These are phyloP conservation scores for Porogramme epimiltina DNA, from an alignment of 1,284 basidiomycete species.

Conservation along the genomic window DNA sequence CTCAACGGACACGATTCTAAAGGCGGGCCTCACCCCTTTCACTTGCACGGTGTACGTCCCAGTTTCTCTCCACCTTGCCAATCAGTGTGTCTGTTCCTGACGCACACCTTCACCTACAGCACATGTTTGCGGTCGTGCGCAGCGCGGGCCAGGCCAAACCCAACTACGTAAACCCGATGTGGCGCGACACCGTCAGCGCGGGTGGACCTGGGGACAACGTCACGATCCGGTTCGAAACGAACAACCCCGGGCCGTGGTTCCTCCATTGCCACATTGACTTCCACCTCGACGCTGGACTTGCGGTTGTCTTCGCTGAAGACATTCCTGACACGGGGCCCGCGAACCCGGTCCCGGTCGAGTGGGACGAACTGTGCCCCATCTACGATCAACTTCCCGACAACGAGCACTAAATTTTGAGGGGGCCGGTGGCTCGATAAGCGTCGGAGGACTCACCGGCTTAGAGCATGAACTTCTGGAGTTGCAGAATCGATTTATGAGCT, in stretches of 20 bases:
- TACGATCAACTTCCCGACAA: too few species aligned
- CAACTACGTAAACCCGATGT: conserved; percentile 40
- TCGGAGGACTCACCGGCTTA: too few species aligned
- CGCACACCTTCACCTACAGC: conserved; percentile 2
- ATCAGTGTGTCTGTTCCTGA: not conserved
- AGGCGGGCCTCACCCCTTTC: conserved; percentile 41
- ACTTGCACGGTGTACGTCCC: conserved; percentile 46
- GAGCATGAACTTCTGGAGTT: too few species aligned
- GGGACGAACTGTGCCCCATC: too few species aligned
- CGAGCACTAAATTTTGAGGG: too few species aligned
- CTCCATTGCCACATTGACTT: conserved; percentile 31
- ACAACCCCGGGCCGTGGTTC: conserved; percentile 30
- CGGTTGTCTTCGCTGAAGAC: conserved; percentile 32
- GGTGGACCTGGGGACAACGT: conserved; percentile 3
- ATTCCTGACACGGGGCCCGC: too few species aligned
- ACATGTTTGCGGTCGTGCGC: conserved; percentile 18
- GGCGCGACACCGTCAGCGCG: conserved; percentile 26
- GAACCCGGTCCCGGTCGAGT: too few species aligned
- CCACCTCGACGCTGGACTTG: conserved; percentile 32
- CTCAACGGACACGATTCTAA: conserved; percentile 26
- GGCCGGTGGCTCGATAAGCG: too few species aligned
- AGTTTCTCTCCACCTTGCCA: too few species aligned
- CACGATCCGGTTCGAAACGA: conserved; percentile 19
- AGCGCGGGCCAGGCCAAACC: conserved; percentile 21
- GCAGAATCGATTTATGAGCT: too few species aligned